Percentiles rank a stretch among this genome's conserved stretches.
These are phyloP conservation scores for Blastobotrys parvus DNA, from an alignment of 805 yeast genomes.

Conservation along the genomic window DNA sequence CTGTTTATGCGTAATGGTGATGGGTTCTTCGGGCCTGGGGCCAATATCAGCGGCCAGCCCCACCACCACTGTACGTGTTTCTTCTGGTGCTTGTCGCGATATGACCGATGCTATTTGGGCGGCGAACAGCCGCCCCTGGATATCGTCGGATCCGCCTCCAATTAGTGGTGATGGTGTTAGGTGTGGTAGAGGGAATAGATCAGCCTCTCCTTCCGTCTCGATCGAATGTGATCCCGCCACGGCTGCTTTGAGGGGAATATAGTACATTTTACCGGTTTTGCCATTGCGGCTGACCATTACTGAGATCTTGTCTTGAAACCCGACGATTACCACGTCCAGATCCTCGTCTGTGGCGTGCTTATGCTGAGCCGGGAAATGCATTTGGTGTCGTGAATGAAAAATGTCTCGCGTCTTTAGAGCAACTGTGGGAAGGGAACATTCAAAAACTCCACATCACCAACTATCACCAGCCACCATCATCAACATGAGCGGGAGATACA, in stretches of 20 bases:
- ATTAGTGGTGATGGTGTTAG: slow-evolving; percentile 19
- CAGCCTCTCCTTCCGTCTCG: slow-evolving; percentile 4
- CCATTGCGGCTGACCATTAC: slow-evolving; percentile 26
- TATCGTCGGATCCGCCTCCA: slow-evolving; percentile 18
- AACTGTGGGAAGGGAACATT: too few species aligned
- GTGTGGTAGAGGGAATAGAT: slow-evolving; percentile 19
- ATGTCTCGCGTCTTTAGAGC: not conserved
- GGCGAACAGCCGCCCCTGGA: slow-evolving; percentile 24
- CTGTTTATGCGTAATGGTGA: slow-evolving; percentile 20
- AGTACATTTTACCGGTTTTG: slow-evolving; percentile 22
- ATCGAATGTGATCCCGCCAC: slow-evolving; percentile 2
- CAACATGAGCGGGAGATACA: slow-evolving; percentile 8
- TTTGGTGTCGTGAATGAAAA: not conserved
- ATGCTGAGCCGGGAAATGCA: not conserved
- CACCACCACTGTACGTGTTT: slow-evolving; percentile 23
- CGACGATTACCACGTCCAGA: slow-evolving; percentile 24
- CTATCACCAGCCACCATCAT: not conserved
- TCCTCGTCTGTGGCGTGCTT: not conserved
- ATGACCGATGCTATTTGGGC: slow-evolving; percentile 25
- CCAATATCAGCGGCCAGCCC: slow-evolving; percentile 25
- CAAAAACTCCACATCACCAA: too few species aligned
- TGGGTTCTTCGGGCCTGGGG: slow-evolving; percentile 19
- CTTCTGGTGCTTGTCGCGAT: slow-evolving; percentile 25
- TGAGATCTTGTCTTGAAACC: slow-evolving; percentile 24
- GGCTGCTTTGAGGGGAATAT: slow-evolving; percentile 13